Base-by-base conservation (phyloP, 306 rosid genomes). In the Fragaria nilgerrensis region DNA sequence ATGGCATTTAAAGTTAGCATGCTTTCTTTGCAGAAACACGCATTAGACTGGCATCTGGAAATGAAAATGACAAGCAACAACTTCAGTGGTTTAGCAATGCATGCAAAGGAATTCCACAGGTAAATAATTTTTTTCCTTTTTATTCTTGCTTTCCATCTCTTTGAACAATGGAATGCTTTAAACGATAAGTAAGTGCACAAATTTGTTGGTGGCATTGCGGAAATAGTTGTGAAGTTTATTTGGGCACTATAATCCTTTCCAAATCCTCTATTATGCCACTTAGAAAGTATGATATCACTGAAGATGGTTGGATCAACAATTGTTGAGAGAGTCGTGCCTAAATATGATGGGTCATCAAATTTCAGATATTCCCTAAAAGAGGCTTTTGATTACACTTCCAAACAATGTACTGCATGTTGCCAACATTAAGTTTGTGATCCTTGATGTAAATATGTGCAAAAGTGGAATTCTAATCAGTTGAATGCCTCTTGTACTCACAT, bases 51-150 rank as follows among this genome's bases (percentile, higher is more conserved):
- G 98, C 90, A 39, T 86, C 99, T 78, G 98, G 85, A 47, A 84
- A 41, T 82, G 97, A 93, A 81, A 85, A 78, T 56, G 93, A 91
- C 81, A 84, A 72, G 85, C 93, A 88, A 80, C 99, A 91, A 78
- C 93, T 96, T 80, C 83, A 86, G 67, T 85, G 83, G 92, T 93
- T 96, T 85, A 91, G 90, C 80, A 84, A 93, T 85, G 98, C 99
- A 39, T 96, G 99, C 96, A 96, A 93, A 82, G 99, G 99, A 88
- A 96, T 93, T 80, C 92, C 97, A 27, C 91, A 87, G 96, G 99
- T 96, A 80, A 64, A 32, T 4, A 49, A 20, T 52, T 70, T 43
- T 61, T 1, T 61, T 13, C 1, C 13, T 50, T 78, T 25, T 52
- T 78, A 65, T 77, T 78, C 23, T 79, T 62, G 49, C 65, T 73